These are phyloP conservation scores for Fulvia fulva DNA, from an alignment of 2,329 filamentous ascomycete species.

Conservation along the genomic window DNA sequence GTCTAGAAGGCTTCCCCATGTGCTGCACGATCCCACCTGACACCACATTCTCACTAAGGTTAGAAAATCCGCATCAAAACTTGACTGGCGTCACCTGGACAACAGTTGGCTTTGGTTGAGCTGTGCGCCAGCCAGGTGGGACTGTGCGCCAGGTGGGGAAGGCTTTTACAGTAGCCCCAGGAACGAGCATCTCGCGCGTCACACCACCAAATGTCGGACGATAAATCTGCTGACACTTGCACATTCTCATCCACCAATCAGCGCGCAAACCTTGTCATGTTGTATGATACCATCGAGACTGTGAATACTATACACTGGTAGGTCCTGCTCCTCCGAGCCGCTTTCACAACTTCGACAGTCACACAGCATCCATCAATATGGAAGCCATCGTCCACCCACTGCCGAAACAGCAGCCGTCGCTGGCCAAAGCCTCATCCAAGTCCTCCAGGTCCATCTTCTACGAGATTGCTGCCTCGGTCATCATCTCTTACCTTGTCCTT, in stretches of 20 bases:
- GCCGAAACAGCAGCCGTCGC: conserved; percentile 12
- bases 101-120: too few species aligned
- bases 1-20: too few species aligned
- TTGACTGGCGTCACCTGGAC: too few species aligned
- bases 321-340: not conserved
- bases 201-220: not conserved
- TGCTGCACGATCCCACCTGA: too few species aligned
- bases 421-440: conserved; percentile 16
- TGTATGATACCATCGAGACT: not conserved
- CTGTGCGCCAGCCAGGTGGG: too few species aligned
- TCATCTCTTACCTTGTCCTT: not conserved
- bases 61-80: too few species aligned
- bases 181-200: too few species aligned
- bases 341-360: not conserved
- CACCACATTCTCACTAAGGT: too few species aligned
- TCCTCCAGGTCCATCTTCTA: not conserved
- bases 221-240: not conserved
- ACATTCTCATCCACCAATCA: not conserved
- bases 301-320: not conserved
- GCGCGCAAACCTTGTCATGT: not conserved
- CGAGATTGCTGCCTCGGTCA: not conserved
- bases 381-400: conserved; percentile 2
- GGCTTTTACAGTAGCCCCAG: too few species aligned
- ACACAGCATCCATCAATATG: not conserved
- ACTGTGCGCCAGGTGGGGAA: too few species aligned